Evolutionary conservation across 805 yeast species (phyloP).

Genomic region (Danielozyma ontarioensis): DNA sequence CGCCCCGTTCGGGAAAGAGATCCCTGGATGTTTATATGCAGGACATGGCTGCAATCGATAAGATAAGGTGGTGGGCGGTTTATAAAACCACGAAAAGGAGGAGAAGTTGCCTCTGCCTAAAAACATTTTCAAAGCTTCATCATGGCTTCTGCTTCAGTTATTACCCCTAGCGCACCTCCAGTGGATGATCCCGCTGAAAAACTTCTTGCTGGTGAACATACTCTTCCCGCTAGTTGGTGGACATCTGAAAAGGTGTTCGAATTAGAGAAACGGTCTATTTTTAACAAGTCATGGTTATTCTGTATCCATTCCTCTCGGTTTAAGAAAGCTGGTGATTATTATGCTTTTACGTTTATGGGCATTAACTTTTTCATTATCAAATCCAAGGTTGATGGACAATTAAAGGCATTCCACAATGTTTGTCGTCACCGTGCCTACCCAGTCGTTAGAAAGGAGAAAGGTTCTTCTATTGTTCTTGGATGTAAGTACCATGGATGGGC

Average conservation of each 20-base stretch:
- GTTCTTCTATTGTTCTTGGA: conserved; percentile 53
- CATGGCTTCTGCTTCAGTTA: no score
- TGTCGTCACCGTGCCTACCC: conserved; percentile 66
- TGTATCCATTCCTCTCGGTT: conserved; percentile 50
- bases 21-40: no score
- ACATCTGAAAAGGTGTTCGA: conserved; percentile 54
- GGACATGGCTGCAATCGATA: no score
- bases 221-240: conserved; percentile 67
- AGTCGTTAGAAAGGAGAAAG: conserved; percentile 52
- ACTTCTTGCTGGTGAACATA: conserved; percentile 30
- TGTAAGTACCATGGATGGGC: conserved; percentile 67
- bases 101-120: no score
- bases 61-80: no score
- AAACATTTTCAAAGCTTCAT: no score
- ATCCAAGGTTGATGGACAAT: conserved; percentile 42
- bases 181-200: conserved; percentile 7
- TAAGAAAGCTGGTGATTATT: conserved; percentile 55
- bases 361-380: conserved; percentile 52
- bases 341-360: conserved; percentile 45
- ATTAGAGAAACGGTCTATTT: conserved; percentile 53
- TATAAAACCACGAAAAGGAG: no score
- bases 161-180: conserved; percentile 21
- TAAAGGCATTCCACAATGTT: conserved; percentile 59
- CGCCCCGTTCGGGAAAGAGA: no score
- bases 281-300: conserved; percentile 53